A percentile compares a stretch with the other conserved stretches of the same genome.
phyloP scores from a whole-genome alignment of 176 grass and related monocot genomes.

The Triticum monococcum region DNA sequence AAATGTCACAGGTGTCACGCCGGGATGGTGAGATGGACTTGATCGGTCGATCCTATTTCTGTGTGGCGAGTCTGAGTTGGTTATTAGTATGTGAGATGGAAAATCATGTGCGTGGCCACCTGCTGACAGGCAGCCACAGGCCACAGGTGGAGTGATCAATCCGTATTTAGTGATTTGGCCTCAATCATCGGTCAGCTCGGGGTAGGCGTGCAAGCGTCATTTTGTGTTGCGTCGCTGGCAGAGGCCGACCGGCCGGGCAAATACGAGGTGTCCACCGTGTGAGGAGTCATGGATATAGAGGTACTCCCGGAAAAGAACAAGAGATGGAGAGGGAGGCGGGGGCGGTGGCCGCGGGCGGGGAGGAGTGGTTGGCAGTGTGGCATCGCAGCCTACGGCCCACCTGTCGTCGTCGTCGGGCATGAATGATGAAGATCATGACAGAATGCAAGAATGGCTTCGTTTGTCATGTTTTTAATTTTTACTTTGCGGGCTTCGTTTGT shows the following conservation, averaged over 20 bases:
- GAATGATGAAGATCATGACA: too few relatives aligned
- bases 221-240: neutral
- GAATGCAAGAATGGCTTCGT: too few relatives aligned
- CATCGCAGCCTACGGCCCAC: neutral
- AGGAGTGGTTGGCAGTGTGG: neutral
- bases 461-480: too few relatives aligned
- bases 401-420: neutral
- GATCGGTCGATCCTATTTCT: neutral
- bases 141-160: neutral
- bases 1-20: neutral
- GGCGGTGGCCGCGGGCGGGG: too few relatives aligned
- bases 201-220: neutral
- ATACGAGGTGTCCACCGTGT: conserved; percentile 4
- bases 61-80: neutral
- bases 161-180: neutral
- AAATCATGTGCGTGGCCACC: neutral
- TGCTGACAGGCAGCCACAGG: neutral
- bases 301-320: neutral
- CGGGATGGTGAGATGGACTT: neutral
- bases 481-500: too few relatives aligned
- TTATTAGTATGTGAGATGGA: too few relatives aligned
- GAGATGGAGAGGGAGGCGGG: neutral
- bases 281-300: neutral
- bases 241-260: neutral
- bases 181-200: neutral